phyloP scores from a whole-genome alignment of 352 stramenopile genomes.

The Phytophthora pini region DNA sequence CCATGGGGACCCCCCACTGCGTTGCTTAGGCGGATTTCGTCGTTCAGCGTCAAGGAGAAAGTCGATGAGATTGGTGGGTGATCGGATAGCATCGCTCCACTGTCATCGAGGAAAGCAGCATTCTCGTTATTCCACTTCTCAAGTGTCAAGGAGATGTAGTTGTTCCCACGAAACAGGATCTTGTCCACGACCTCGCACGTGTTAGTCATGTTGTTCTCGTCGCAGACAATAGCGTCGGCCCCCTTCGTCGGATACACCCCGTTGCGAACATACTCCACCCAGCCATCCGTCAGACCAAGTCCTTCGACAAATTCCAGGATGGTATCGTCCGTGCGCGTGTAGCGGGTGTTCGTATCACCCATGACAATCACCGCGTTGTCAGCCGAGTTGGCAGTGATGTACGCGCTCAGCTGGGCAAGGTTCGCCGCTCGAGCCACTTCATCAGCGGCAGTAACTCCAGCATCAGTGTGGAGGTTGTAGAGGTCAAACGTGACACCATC shows the following conservation, averaged over 20 bases:
- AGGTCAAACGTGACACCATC: constrained; percentile 54
- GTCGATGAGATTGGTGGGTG: constrained; percentile 48
- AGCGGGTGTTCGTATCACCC: constrained; percentile 62
- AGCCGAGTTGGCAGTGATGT: constrained; percentile 50
- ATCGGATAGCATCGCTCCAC: constrained; percentile 49
- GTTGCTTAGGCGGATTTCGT: constrained; percentile 42
- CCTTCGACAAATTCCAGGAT: constrained; percentile 37
- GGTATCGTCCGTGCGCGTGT: constrained; percentile 51
- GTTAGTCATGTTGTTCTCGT: constrained; percentile 39
- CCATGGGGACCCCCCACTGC: constrained; percentile 49
- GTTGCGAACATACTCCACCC: constrained; percentile 49
- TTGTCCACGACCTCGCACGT: constrained; percentile 62
- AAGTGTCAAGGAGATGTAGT: constrained; percentile 45
- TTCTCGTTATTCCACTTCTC: constrained; percentile 51
- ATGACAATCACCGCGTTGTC: constrained; percentile 55
- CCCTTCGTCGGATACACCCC: constrained; percentile 40
- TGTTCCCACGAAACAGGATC: constrained; percentile 61
- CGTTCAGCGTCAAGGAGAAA: constrained; percentile 48
- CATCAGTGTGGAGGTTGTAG: constrained; percentile 63
- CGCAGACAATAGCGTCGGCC: constrained; percentile 46
- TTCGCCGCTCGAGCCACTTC: constrained; percentile 42
- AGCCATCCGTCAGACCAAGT: constrained; percentile 47
- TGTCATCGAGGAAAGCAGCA: constrained; percentile 43
- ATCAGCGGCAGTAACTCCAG: constrained; percentile 40
- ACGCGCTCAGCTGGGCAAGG: constrained; percentile 49